These are phyloP conservation scores for Hymenoscyphus repandus DNA, from an alignment of 2,329 filamentous ascomycete species.

Conservation along the genomic window DNA sequence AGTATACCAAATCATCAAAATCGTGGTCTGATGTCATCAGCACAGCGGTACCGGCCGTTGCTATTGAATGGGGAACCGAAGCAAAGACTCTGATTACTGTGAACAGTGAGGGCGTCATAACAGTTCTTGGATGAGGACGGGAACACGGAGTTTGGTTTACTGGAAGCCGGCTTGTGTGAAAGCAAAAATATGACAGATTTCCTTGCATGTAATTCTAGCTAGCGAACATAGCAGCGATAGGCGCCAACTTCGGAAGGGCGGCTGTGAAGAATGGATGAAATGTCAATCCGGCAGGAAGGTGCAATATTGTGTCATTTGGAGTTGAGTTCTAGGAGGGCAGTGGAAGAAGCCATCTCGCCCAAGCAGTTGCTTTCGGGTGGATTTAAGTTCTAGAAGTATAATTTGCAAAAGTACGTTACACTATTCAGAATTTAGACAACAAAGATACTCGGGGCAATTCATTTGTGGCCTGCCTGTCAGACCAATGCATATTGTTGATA, in stretches of 20 bases:
- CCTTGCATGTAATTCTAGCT: conserved; percentile 25
- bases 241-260: background rate
- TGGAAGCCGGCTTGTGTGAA: conserved; percentile 16
- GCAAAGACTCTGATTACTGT: conserved; percentile 72
- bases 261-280: no score
- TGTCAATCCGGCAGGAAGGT: no score
- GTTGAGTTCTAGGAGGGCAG: no score
- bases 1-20: conserved; percentile 84
- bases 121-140: conserved; percentile 54
- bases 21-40: conserved; percentile 82
- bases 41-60: conserved; percentile 66
- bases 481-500: no score
- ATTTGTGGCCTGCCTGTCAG: no score
- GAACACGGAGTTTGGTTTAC: conserved; percentile 24
- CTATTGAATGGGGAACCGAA: conserved; percentile 70
- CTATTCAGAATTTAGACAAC: no score
- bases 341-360: no score
- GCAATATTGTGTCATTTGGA: no score
- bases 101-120: conserved; percentile 69
- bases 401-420: no score
- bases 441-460: no score
- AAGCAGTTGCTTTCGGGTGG: no score
- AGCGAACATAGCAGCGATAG: conserved; percentile 8
- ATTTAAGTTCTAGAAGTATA: no score
- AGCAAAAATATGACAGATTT: conserved; percentile 21